A percentile compares a stretch with the other conserved stretches of the same genome.
These are phyloP conservation scores for Agaricus subrufescens DNA, from an alignment of 768 basidiomycete genomes.

Conservation along the genomic window DNA sequence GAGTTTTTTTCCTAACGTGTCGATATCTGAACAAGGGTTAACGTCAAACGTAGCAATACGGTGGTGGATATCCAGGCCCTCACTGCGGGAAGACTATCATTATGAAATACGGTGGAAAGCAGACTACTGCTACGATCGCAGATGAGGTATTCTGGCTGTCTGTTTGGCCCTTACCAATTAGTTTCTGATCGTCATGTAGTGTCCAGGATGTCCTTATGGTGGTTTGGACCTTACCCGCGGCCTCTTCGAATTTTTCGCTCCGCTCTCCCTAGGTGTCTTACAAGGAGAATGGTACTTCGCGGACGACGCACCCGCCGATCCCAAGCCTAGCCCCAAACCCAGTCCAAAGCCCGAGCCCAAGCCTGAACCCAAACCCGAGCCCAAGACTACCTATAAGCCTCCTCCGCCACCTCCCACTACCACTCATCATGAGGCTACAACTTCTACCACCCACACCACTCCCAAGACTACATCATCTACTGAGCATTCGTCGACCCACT, in stretches of 20 bases:
- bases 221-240: slow-evolving; percentile 68
- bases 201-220: slow-evolving; percentile 58
- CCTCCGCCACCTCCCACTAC: slow-evolving; percentile 19
- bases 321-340: slow-evolving; percentile 7
- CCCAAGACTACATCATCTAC: slow-evolving; percentile 6
- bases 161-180: no score
- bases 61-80: no score
- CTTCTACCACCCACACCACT: background rate
- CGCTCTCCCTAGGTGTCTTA: slow-evolving; percentile 45
- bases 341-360: slow-evolving; percentile 14
- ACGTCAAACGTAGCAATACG: no score
- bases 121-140: no score
- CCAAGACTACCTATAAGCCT: slow-evolving; percentile 17
- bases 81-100: no score
- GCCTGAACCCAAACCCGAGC: slow-evolving; percentile 13
- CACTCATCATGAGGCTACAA: slow-evolving; percentile 16
- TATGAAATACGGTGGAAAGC: no score
- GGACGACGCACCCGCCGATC: background rate
- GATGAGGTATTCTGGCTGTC: no score
- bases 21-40: no score
- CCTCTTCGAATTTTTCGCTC: slow-evolving; percentile 61
- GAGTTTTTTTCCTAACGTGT: no score
- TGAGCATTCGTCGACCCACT: slow-evolving; percentile 3
- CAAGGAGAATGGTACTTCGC: slow-evolving; percentile 57
- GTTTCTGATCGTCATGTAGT: slow-evolving; percentile 29